These are phyloP conservation scores for Colletotrichum spinosum DNA, from an alignment of 2,329 filamentous ascomycete species.

Conservation along the genomic window DNA sequence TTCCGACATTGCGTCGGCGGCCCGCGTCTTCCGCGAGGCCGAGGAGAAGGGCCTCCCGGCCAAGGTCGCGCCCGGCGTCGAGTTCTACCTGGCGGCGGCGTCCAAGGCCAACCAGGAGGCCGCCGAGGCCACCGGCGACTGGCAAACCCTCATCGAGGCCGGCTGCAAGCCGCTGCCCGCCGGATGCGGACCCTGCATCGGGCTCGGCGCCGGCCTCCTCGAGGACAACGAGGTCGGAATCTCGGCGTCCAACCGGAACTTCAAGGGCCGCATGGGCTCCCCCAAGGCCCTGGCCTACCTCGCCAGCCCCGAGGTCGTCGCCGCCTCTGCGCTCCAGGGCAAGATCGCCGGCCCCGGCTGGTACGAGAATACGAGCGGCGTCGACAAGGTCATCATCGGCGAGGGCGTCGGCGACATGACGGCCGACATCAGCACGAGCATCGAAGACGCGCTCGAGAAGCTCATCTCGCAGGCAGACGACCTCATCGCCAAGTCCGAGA, in stretches of 20 bases:
- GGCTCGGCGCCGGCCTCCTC: constrained; percentile 78
- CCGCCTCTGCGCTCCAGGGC: constrained; percentile 83
- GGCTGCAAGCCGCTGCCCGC: constrained; percentile 79
- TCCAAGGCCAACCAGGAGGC: constrained; percentile 80
- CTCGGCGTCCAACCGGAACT: constrained; percentile 86
- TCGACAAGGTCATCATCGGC: constrained; percentile 75
- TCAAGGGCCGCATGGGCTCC: constrained; percentile 90
- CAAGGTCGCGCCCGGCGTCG: constrained; percentile 79
- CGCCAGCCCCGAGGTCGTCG: constrained; percentile 90
- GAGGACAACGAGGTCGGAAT: constrained; percentile 91
- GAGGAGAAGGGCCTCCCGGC: constrained; percentile 72
- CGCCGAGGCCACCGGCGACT: constrained; percentile 85
- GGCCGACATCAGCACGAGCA: constrained; percentile 73
- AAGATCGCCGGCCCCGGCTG: constrained; percentile 80
- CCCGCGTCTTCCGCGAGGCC: constrained; percentile 85
- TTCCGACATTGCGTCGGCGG: constrained; percentile 85
- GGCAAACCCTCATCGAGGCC: constrained; percentile 84
- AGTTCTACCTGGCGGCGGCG: constrained; percentile 91
- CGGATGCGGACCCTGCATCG: constrained; percentile 88
- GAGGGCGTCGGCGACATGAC: constrained; percentile 76
- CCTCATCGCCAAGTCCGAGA: constrained; percentile 66
- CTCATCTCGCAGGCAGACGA: constrained; percentile 76
- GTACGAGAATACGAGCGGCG: constrained; percentile 79
- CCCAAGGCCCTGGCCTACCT: constrained; percentile 86
- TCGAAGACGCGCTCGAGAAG: constrained; percentile 78